Evolutionary conservation across 352 stramenopile genomes (phyloP).

Genomic region (Globisporangium irregulare): DNA sequence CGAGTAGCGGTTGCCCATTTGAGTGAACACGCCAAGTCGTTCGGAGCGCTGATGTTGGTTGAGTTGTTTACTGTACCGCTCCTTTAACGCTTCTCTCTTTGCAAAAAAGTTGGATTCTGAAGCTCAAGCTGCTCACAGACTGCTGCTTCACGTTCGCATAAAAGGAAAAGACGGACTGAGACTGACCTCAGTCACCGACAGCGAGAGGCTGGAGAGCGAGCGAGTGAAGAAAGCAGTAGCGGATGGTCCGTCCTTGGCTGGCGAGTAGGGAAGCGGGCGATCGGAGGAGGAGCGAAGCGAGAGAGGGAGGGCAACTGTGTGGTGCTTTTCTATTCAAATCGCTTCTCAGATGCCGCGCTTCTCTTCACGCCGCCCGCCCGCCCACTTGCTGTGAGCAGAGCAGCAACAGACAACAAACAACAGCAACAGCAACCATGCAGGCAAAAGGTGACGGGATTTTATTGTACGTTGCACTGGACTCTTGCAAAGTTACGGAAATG

Average conservation of each 20-base stretch:
- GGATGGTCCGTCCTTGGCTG: constrained; percentile 5
- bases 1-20: constrained; percentile 13
- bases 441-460: not conserved
- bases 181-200: not conserved
- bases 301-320: constrained; percentile 1
- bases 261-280: not conserved
- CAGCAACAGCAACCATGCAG: not conserved
- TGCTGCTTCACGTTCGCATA: not conserved
- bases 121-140: not conserved
- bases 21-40: not conserved
- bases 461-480: constrained; percentile 1
- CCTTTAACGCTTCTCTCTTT: constrained; percentile 1
- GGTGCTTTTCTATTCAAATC: constrained; percentile 11
- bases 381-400: not conserved
- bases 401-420: not conserved
- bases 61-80: not conserved
- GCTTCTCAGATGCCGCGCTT: constrained; percentile 20
- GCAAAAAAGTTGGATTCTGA: constrained; percentile 9
- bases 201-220: too few species aligned
- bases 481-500: not conserved
- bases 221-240: too few species aligned
- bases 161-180: not conserved
- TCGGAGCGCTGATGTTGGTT: not conserved
- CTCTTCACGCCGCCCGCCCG: not conserved
- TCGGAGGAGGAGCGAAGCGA: not conserved